Conservation (phyloP, 768 basidiomycete species). For the Lentinula raphanica region DNA sequence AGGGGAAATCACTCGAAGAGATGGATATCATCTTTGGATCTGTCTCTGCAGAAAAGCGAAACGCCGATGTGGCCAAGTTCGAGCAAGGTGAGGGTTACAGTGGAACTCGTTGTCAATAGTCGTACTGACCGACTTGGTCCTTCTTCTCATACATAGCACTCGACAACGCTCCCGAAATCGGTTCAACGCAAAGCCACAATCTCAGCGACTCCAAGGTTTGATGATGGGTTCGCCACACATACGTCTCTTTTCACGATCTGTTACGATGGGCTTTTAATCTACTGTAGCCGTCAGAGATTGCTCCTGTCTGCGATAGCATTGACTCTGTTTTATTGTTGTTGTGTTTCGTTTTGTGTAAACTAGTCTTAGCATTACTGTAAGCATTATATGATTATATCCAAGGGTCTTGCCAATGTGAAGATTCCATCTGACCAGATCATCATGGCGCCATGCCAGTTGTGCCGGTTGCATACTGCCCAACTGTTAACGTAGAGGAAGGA, state of each 20-base stretch:
- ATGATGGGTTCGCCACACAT: too few species aligned
- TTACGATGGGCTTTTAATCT: too few species aligned
- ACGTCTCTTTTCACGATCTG: background rate
- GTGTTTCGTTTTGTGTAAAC: background rate
- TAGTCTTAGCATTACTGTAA: background rate
- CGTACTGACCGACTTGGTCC: too few species aligned
- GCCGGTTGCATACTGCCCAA: too few species aligned
- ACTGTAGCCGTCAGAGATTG: background rate
- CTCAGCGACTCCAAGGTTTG: background rate
- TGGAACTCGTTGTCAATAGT: too few species aligned
- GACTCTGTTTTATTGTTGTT: background rate
- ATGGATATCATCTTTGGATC: conserved; percentile 37
- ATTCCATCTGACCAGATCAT: too few species aligned
- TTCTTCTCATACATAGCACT: background rate
- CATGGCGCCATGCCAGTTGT: too few species aligned
- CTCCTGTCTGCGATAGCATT: background rate
- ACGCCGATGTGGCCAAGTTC: conserved; percentile 32
- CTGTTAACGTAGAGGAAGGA: too few species aligned
- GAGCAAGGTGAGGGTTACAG: conserved; percentile 22
- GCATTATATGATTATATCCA: background rate
- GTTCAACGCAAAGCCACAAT: background rate
- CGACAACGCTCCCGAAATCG: background rate
- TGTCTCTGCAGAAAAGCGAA: conserved; percentile 35
- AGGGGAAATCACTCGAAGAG: conserved; percentile 31
- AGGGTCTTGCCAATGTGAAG: background rate